Conservation (phyloP, 805 yeast species). For the Cyberlindnera suaveolens region DNA sequence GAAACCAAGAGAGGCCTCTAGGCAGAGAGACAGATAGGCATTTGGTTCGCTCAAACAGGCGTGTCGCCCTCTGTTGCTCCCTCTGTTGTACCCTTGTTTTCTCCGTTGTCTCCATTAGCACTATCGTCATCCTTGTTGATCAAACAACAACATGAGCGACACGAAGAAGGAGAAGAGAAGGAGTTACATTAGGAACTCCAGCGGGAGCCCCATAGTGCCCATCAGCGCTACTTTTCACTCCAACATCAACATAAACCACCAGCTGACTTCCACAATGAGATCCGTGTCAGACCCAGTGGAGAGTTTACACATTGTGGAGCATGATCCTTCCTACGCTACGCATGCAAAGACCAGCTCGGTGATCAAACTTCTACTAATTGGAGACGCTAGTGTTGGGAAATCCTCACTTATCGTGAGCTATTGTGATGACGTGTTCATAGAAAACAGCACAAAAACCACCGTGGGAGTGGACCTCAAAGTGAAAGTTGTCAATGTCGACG, state of each 20-base stretch:
- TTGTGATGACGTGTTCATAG: constrained; percentile 32
- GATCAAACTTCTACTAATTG: constrained; percentile 34
- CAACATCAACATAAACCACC: constrained; percentile 19
- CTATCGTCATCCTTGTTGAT: too few relatives aligned
- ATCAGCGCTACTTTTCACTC: constrained; percentile 20
- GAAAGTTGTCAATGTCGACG: constrained; percentile 37
- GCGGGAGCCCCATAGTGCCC: constrained; percentile 25
- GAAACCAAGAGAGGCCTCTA: background rate
- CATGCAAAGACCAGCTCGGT: constrained; percentile 17
- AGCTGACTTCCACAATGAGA: constrained; percentile 8
- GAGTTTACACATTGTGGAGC: constrained; percentile 12
- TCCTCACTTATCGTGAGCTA: constrained; percentile 39
- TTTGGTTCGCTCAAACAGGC: too few relatives aligned
- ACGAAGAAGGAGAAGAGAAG: constrained; percentile 17
- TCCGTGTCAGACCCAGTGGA: constrained; percentile 13
- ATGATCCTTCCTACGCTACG: constrained; percentile 13
- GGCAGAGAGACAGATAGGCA: too few relatives aligned
- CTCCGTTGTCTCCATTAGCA: too few relatives aligned
- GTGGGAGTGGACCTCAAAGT: constrained; percentile 43
- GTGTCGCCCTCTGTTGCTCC: too few relatives aligned
- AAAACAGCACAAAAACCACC: constrained; percentile 31
- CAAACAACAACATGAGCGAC: too few relatives aligned
- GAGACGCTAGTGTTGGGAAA: constrained; percentile 44
- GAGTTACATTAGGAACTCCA: constrained; percentile 16
- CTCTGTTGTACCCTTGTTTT: too few relatives aligned